Base-by-base conservation (phyloP, 768 basidiomycete species). In the Hygrophorus pudorinus region DNA sequence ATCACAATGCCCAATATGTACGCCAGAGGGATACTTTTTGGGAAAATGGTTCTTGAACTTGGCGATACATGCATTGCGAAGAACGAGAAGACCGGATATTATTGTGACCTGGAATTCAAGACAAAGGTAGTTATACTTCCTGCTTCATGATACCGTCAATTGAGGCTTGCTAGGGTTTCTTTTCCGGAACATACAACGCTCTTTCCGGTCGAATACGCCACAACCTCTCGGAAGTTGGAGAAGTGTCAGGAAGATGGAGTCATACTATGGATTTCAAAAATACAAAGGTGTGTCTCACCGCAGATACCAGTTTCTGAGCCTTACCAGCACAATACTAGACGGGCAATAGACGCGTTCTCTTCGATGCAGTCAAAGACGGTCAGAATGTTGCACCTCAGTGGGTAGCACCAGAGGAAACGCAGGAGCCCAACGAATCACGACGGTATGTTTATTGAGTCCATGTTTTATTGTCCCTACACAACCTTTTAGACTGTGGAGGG, bases 1-100 rank as follows among this genome's bases (percentile, higher is more conserved):
- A 79, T 91, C 53, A 81, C 87, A 47, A 96, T 99, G 93, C 96
- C 96, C 24, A 98, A 97, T 68, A 96, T 97, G 85, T 94, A 89
- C 58, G 87, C 85, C 38, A 74, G 87, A 30, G 88, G 88, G 6
- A 87, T 89, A 52, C 64, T 89, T 34, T 90, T 86, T 61, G 86
- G 85, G 8, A 89, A 87, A 72, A 94, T 99, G 92, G 84, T 97
- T 20, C 70, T 94, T 42, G 96, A 99, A 65, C 71, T 99, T 16
- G 93, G 94, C 4, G 96, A 98, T 62, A 75, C 78, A 28, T 91
- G 89, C 53, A 74, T 68, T 6, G 89, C 90, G 46, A 80, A 78
- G 67, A 92, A 91, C 65, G 81, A 86, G 55, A 79, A 78, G 54
- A 77, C 78, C 35, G 79, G 78, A 14, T 60, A 88, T 49, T 65